phyloP scores from a whole-genome alignment of 176 grass and related monocot species.

The Luzula sylvatica region DNA sequence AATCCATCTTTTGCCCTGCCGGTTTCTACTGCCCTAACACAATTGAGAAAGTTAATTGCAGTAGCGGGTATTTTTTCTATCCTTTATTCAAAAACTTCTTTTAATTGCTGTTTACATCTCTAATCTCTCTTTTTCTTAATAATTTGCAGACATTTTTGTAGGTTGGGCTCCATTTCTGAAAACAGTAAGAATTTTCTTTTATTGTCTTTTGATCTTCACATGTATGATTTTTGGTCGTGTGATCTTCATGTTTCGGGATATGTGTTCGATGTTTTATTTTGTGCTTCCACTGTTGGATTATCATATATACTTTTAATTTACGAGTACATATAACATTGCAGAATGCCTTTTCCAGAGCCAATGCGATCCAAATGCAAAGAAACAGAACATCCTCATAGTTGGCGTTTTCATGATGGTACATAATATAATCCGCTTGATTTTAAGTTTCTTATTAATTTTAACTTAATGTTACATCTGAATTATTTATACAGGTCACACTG shows the following conservation, averaged over 20 bases:
- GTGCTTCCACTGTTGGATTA: not conserved
- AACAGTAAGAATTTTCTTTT: slow-evolving; percentile 33
- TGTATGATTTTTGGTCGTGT: not conserved
- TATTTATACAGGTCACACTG: slow-evolving; percentile 39
- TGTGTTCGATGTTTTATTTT: too few species aligned
- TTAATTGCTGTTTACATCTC: too few species aligned
- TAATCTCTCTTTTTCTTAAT: slow-evolving; percentile 4
- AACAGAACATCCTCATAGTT: slow-evolving; percentile 27
- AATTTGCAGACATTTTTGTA: slow-evolving; percentile 63
- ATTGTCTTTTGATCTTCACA: not conserved
- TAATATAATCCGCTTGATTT: too few species aligned
- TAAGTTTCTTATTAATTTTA: not conserved
- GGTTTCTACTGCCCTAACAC: slow-evolving; percentile 78
- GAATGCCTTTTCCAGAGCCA: slow-evolving; percentile 48
- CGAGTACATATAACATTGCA: slow-evolving; percentile 27
- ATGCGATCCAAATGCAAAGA: slow-evolving; percentile 28
- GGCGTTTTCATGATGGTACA: slow-evolving; percentile 62
- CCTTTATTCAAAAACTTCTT: not conserved
- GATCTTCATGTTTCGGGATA: not conserved
- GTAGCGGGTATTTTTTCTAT: slow-evolving; percentile 61
- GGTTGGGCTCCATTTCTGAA: slow-evolving; percentile 51
- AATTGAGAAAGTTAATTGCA: slow-evolving; percentile 35
- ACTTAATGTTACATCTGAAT: not conserved
- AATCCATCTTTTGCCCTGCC: slow-evolving; percentile 66
- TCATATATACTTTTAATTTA: not conserved